A percentile compares a stretch with the other conserved stretches of the same genome.
These are phyloP conservation scores for Tylopilus balloui DNA, from an alignment of 768 basidiomycete species.

Conservation along the genomic window DNA sequence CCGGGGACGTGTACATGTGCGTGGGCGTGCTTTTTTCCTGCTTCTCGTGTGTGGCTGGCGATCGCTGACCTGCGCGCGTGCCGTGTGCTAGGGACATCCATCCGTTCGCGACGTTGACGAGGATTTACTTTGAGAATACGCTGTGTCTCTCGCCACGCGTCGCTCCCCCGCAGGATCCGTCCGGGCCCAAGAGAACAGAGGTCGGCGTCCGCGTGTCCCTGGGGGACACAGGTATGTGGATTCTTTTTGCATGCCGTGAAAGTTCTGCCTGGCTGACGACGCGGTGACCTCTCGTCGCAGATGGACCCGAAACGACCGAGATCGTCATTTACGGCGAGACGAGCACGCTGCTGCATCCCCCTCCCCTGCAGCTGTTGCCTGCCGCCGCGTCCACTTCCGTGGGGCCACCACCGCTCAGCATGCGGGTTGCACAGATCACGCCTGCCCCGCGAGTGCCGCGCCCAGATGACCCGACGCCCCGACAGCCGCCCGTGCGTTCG, in stretches of 20 bases:
- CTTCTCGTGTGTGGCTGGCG: too few species aligned
- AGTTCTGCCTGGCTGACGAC: background rate
- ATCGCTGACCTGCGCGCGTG: background rate
- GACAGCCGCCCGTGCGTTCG: conserved; percentile 49
- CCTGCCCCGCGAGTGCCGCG: conserved; percentile 45
- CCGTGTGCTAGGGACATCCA: conserved; percentile 58
- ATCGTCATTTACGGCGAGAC: conserved; percentile 53
- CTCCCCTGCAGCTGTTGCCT: conserved; percentile 7
- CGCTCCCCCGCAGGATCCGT: conserved; percentile 19
- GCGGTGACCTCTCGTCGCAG: conserved; percentile 33
- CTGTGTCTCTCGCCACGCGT: conserved; percentile 49
- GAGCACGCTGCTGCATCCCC: conserved; percentile 9
- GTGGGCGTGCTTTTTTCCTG: conserved; percentile 23
- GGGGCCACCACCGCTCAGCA: conserved; percentile 25
- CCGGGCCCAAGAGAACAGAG: conserved; percentile 35
- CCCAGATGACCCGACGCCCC: conserved; percentile 78
- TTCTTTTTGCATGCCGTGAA: background rate
- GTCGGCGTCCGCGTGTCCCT: conserved; percentile 64
- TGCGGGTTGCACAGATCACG: conserved; percentile 57
- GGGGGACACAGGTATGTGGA: conserved; percentile 56
- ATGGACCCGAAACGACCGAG: conserved; percentile 66
- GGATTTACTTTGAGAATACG: conserved; percentile 66
- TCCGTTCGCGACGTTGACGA: conserved; percentile 54
- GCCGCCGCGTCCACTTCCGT: conserved; percentile 18
- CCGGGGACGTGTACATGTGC: conserved; percentile 45